Evolutionary conservation across 192 early-diverging fungal species (phyloP).

Genomic region (Coemansia sp.): DNA sequence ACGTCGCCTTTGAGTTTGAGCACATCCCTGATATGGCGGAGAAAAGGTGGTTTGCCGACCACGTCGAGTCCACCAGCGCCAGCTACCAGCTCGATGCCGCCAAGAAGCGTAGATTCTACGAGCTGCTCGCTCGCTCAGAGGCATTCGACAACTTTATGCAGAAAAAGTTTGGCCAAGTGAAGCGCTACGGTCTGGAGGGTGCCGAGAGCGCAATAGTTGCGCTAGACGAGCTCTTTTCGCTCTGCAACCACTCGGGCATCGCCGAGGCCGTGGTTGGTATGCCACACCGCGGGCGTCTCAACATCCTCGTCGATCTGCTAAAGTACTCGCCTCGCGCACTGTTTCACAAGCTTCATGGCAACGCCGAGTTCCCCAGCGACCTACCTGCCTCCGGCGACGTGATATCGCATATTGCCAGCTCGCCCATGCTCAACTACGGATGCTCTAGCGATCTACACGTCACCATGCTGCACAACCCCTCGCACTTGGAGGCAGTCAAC

Average conservation of each 20-base stretch:
- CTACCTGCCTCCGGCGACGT: constrained; percentile 87
- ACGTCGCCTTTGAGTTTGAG: constrained; percentile 93
- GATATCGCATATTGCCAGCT: constrained; percentile 83
- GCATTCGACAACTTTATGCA: constrained; percentile 98
- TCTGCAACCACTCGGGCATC: constrained; percentile 62
- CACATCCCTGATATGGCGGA: constrained; percentile 87
- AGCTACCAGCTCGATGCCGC: constrained; percentile 8
- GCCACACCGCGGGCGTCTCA: constrained; percentile 96
- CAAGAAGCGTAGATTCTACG: constrained; percentile 73
- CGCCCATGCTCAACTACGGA: constrained; percentile 74
- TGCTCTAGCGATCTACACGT: constrained; percentile 62
- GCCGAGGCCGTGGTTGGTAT: constrained; percentile 88
- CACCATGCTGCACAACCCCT: constrained; percentile 94
- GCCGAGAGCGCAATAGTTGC: constrained; percentile 94
- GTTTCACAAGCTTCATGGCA: constrained; percentile 94
- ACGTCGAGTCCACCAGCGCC: constrained; percentile 64
- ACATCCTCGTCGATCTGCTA: constrained; percentile 86
- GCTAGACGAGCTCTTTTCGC: constrained; percentile 81
- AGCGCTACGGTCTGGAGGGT: constrained; percentile 95
- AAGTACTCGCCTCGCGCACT: constrained; percentile 75
- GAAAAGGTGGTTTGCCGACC: constrained; percentile 83
- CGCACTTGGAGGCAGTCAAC: constrained; percentile 96
- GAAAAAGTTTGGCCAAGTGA: constrained; percentile 93
- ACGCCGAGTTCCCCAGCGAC: constrained; percentile 80
- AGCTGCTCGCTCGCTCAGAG: constrained; percentile 74